Evolutionary conservation across 116 monocot genomes (phyloP), one percentile per base, ranked within the genome.

Genomic region (Phalaenopsis hybrid): DNA sequence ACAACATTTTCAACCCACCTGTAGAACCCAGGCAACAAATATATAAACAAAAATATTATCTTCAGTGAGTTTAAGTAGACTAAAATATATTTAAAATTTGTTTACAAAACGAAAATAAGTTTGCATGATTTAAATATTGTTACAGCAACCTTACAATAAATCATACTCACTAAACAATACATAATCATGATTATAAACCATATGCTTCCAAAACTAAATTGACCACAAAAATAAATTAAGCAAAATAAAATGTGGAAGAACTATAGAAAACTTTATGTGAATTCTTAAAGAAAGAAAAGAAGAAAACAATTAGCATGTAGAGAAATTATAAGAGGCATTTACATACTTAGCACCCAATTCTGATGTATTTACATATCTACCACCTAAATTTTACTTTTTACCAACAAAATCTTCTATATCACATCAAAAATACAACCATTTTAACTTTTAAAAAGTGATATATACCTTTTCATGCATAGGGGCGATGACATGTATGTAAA

Each of bases 1-100:
- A 49, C 51, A 97, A 79, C 88, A 87, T 83, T 81, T 86, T 84
- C 16, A 97, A 81, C 37, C 94, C 97, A 81, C 94, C 97, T 97
- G 65, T n/a, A 84, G 10, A 57, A 44, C 65, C 18, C 58, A 17
- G 18, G 44, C 33, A 77, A 77, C 15, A 77, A 25, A 49, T 46
- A n/a, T 45, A n/a, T 45, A 45, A 44, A 45, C 46, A 75, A 18
- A 73, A 17, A 73, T 37, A 41, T 73, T 41, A 45, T 48, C 21
- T 75, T 46, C 75, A 33, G 11, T 75, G 45, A n/a, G 18, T 46
- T 45, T 46, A 12, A 45, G 13, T 46, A 48, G 46, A 75, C 3
- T 46, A 46, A n/a, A 75, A 33, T 3, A 33, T 3, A 75, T 21
- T 45, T 75, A 20, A 75, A 44, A 21, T 44, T 45, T 75, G 46